Conservation (phyloP, 495 filamentous ascomycete species). For the Lophium mytilinum region DNA sequence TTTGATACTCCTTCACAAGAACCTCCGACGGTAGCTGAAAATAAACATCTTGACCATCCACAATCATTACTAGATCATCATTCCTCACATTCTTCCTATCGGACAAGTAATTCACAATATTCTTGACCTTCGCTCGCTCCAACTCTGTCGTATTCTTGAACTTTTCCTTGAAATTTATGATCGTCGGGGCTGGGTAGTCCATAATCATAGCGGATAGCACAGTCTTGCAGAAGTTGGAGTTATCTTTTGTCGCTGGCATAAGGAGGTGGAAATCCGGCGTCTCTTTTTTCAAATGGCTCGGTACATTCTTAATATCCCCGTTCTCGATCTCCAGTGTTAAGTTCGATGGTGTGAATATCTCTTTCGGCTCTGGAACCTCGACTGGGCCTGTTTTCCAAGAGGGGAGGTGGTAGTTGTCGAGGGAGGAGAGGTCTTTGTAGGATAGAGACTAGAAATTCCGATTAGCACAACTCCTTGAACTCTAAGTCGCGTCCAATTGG, state of each 20-base stretch:
- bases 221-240: slow-evolving; percentile 49
- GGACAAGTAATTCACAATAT: slow-evolving; percentile 46
- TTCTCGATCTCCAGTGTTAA: slow-evolving; percentile 20
- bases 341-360: slow-evolving; percentile 19
- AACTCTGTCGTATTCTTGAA: slow-evolving; percentile 28
- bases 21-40: slow-evolving; percentile 57
- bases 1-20: slow-evolving; percentile 48
- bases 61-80: slow-evolving; percentile 53
- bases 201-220: slow-evolving; percentile 53
- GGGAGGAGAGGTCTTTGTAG: slow-evolving; percentile 10
- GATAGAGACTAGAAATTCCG: slow-evolving; percentile 9
- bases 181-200: slow-evolving; percentile 52
- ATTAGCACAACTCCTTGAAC: slow-evolving; percentile 2
- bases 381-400: slow-evolving; percentile 16
- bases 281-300: slow-evolving; percentile 37
- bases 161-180: slow-evolving; percentile 43
- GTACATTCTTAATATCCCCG: slow-evolving; percentile 15
- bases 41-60: slow-evolving; percentile 50
- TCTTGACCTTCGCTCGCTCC: slow-evolving; percentile 35
- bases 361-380: slow-evolving; percentile 2
- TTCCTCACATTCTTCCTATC: slow-evolving; percentile 42
- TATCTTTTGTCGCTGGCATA: slow-evolving; percentile 44
- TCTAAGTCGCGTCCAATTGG: too few relatives aligned
- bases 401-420: slow-evolving; percentile 18
- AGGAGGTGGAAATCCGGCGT: slow-evolving; percentile 55